Conservation (phyloP, 352 stramenopile genomes). For the Phytophthora fragariaefolia region DNA sequence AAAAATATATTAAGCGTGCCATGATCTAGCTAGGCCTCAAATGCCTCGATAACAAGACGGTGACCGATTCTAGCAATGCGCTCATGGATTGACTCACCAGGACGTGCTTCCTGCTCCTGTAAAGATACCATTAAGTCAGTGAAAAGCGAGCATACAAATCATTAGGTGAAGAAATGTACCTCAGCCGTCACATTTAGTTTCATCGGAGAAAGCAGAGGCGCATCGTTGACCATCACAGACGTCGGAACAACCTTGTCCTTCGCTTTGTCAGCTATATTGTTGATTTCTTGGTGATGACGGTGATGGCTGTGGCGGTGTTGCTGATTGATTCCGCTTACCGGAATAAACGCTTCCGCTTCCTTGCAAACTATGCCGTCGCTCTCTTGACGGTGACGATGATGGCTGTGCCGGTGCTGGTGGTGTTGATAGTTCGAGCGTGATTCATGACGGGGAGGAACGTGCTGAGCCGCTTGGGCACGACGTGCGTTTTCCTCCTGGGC, state of each 20-base stretch:
- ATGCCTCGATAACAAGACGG: conserved; percentile 72
- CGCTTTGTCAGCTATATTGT: not conserved
- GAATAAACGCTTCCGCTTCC: not conserved
- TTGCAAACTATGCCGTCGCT: conserved; percentile 2
- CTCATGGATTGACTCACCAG: conserved; percentile 41
- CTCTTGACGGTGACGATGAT: conserved; percentile 19
- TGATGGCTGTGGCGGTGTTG: too few species aligned
- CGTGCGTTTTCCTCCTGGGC: conserved; percentile 32
- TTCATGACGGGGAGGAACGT: conserved; percentile 13
- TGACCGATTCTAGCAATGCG: conserved; percentile 78
- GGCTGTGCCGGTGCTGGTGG: conserved; percentile 25
- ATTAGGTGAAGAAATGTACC: conserved; percentile 16
- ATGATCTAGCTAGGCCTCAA: conserved; percentile 35
- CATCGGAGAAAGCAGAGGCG: conserved; percentile 18
- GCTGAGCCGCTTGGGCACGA: conserved; percentile 1
- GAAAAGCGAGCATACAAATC: not conserved
- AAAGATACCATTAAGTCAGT: not conserved
- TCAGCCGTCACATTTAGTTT: conserved; percentile 18
- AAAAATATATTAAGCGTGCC: not conserved
- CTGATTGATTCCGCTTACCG: not conserved
- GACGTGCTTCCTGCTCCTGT: conserved; percentile 18
- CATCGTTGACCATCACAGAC: conserved; percentile 1
- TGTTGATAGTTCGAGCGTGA: conserved; percentile 19
- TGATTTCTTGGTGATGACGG: too few species aligned
- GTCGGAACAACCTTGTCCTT: not conserved